A percentile compares a stretch with the other conserved stretches of the same genome.
phyloP scores from a whole-genome alignment of 106 monocot genomes.

The Allium fistulosum region DNA sequence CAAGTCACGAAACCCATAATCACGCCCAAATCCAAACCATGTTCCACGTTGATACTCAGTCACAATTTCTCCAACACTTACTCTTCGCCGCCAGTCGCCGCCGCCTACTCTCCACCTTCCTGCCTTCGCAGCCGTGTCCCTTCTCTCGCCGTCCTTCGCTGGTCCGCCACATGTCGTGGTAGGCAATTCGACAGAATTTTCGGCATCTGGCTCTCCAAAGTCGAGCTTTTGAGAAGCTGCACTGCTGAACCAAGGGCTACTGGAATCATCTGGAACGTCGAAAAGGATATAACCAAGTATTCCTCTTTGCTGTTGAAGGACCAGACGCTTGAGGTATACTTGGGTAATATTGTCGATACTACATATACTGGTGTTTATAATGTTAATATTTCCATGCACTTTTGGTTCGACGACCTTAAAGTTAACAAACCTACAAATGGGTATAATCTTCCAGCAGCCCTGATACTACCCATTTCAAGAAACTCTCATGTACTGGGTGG shows the following conservation, averaged over 20 bases:
- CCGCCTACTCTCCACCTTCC: slow-evolving; percentile 31
- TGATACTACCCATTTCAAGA: slow-evolving; percentile 77
- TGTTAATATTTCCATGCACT: slow-evolving; percentile 18
- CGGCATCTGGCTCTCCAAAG: slow-evolving; percentile 77
- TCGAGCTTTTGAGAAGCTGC: slow-evolving; percentile 92
- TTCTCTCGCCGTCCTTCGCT: slow-evolving; percentile 57
- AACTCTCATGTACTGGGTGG: slow-evolving; percentile 63
- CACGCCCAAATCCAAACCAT: slow-evolving; percentile 16
- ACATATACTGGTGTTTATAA: slow-evolving; percentile 25
- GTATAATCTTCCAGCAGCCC: slow-evolving; percentile 45
- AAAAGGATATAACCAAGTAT: slow-evolving; percentile 56
- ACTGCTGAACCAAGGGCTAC: slow-evolving; percentile 77
- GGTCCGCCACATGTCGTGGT: slow-evolving; percentile 62
- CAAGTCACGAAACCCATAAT: slow-evolving; percentile 42
- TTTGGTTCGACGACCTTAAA: slow-evolving; percentile 1
- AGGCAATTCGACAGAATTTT: slow-evolving; percentile 95
- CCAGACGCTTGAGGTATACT: slow-evolving; percentile 43
- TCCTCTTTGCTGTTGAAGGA: slow-evolving; percentile 23
- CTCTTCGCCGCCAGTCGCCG: slow-evolving; percentile 33
- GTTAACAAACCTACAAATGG: not conserved
- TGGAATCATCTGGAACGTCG: slow-evolving; percentile 54
- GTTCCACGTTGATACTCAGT: slow-evolving; percentile 49
- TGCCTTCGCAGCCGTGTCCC: slow-evolving; percentile 11
- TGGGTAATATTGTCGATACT: slow-evolving; percentile 33
- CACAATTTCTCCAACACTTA: slow-evolving; percentile 63